These are phyloP conservation scores for Cyberlindnera euphorbiiphila DNA, from an alignment of 805 yeast species.

Conservation along the genomic window DNA sequence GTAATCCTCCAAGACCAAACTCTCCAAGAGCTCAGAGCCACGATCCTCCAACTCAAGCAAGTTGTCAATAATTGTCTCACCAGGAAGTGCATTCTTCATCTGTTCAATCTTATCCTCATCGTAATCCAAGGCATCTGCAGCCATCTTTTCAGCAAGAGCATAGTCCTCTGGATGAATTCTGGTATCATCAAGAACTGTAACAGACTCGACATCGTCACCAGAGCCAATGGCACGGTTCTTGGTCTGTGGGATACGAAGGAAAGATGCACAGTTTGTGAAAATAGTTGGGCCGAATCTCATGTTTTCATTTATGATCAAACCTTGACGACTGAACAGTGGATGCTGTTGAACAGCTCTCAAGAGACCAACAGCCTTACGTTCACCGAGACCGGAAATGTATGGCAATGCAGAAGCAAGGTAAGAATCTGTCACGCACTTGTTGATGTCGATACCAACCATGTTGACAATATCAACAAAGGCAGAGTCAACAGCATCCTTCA, in stretches of 20 bases:
- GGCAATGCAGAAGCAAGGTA: conserved; percentile 70
- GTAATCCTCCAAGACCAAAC: conserved; percentile 83
- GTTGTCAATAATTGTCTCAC: conserved; percentile 63
- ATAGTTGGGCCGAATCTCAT: conserved; percentile 62
- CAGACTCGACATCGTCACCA: conserved; percentile 56
- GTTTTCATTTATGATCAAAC: conserved; percentile 75
- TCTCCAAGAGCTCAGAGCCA: conserved; percentile 70
- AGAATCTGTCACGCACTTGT: conserved; percentile 76
- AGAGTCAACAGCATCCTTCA: conserved; percentile 66
- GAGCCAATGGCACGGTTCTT: conserved; percentile 29
- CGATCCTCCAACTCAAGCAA: conserved; percentile 59
- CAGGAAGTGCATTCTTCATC: conserved; percentile 62
- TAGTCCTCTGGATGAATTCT: conserved; percentile 98
- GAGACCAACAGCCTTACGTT: conserved; percentile 88
- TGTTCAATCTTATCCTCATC: conserved; percentile 91
- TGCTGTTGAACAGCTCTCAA: conserved; percentile 70
- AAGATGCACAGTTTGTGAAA: conserved; percentile 89
- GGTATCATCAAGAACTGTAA: conserved; percentile 79
- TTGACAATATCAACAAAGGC: conserved; percentile 88
- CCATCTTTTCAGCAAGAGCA: conserved; percentile 93
- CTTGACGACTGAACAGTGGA: conserved; percentile 71
- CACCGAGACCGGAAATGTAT: conserved; percentile 89
- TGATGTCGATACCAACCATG: conserved; percentile 89
- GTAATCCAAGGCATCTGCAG: conserved; percentile 93
- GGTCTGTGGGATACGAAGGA: conserved; percentile 70